A percentile compares a stretch with the other conserved stretches of the same genome.
Evolutionary conservation across 2,329 filamentous ascomycete genomes (phyloP).

Genomic region (Blumeria graminis): DNA sequence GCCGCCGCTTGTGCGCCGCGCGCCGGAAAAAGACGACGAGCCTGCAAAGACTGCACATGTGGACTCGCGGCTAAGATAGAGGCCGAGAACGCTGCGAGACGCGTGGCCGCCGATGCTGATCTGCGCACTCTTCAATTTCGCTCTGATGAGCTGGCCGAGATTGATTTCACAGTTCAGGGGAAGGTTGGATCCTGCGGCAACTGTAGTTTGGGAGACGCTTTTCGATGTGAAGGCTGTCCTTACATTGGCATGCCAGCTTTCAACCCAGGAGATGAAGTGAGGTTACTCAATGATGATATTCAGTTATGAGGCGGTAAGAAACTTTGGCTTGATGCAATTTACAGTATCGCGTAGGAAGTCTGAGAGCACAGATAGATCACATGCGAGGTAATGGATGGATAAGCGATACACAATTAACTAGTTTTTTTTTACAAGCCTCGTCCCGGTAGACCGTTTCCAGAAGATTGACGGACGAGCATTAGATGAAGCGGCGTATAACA

Average conservation of each 20-base stretch:
- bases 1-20: constrained; percentile 75
- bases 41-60: constrained; percentile 96
- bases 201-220: constrained; percentile 80
- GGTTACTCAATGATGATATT: constrained; percentile 61
- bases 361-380: no score
- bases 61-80: constrained; percentile 68
- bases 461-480: no score
- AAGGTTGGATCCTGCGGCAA: constrained; percentile 90
- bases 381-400: no score
- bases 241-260: constrained; percentile 88
- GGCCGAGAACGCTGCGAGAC: constrained; percentile 54
- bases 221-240: constrained; percentile 49
- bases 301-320: constrained; percentile 27
- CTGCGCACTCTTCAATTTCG: constrained; percentile 47
- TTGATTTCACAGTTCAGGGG: constrained; percentile 94
- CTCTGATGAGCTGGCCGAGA: constrained; percentile 58
- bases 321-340: no score
- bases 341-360: no score
- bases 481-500: no score
- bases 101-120: constrained; percentile 35
- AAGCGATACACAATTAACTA: no score
- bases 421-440: no score
- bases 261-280: constrained; percentile 88
- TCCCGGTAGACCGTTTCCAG: no score
- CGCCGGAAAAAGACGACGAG: constrained; percentile 65